Evolutionary conservation across 2,329 filamentous ascomycete genomes (phyloP).

Genomic region (Beauveria asiatica): DNA sequence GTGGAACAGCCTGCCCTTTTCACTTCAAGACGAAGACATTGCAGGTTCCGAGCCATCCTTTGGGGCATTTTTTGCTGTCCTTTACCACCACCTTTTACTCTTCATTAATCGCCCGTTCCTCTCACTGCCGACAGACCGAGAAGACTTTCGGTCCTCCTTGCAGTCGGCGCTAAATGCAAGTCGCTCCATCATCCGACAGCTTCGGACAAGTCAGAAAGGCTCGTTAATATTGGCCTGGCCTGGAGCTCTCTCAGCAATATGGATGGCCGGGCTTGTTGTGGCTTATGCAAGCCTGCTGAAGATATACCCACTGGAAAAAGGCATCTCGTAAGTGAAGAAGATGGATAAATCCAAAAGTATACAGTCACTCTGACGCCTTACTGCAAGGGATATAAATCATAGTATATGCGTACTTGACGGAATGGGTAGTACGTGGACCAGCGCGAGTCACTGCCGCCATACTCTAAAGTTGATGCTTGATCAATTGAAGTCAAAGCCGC

Average conservation of each 20-base stretch:
- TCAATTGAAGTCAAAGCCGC: not conserved
- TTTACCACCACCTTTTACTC: constrained; percentile 25
- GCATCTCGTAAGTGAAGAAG: constrained; percentile 4
- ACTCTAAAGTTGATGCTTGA: not conserved
- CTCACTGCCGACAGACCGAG: constrained; percentile 20
- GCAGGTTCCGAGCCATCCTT: not conserved
- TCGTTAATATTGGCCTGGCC: constrained; percentile 25
- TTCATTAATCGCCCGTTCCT: constrained; percentile 26
- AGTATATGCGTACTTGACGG: not conserved
- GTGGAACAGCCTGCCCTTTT: constrained; percentile 19
- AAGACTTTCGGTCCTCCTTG: constrained; percentile 23
- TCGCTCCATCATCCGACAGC: constrained; percentile 18
- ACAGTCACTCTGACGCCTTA: not conserved
- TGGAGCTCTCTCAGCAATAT: constrained; percentile 24
- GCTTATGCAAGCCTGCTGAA: constrained; percentile 25
- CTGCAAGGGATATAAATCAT: not conserved
- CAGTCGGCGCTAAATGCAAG: constrained; percentile 23
- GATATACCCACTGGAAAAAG: constrained; percentile 19
- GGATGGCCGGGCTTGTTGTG: constrained; percentile 29
- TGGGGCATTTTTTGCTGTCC: constrained; percentile 20
- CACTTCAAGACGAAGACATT: constrained; percentile 13
- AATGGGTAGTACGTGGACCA: not conserved
- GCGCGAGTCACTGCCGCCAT: not conserved
- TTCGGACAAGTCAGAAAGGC: constrained; percentile 15
- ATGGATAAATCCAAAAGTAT: constrained; percentile 1